Conservation (phyloP, 2,329 filamentous ascomycete genomes). For the Alternaria ventricosa region DNA sequence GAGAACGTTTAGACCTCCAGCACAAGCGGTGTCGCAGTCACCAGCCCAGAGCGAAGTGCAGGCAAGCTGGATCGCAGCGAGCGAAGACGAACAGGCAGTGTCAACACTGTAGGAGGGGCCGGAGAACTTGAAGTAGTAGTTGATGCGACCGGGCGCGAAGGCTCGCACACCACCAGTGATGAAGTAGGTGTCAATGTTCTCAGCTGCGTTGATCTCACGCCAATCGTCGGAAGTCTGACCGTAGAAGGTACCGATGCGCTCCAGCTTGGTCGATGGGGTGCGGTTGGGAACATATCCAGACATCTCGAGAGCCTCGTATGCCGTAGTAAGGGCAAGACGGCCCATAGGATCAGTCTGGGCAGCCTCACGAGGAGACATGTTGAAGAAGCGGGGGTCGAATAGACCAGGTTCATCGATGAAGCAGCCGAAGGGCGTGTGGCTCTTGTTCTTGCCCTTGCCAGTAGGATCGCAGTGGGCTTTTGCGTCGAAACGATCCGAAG, state of each 20-base stretch:
- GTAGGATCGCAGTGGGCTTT: constrained; percentile 74
- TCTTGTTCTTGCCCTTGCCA: constrained; percentile 77
- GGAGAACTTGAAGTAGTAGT: constrained; percentile 79
- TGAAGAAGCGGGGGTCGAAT: constrained; percentile 86
- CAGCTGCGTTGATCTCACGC: constrained; percentile 75
- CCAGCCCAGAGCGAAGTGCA: constrained; percentile 76
- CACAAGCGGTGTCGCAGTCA: constrained; percentile 81
- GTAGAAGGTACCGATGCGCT: constrained; percentile 75
- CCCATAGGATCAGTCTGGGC: constrained; percentile 83
- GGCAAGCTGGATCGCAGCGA: constrained; percentile 73
- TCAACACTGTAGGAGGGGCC: constrained; percentile 76
- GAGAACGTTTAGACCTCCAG: constrained; percentile 78
- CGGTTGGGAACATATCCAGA: constrained; percentile 77
- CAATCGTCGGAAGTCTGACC: constrained; percentile 79
- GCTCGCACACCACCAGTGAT: constrained; percentile 68
- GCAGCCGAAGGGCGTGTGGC: constrained; percentile 77
- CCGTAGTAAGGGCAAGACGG: constrained; percentile 75
- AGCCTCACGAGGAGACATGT: constrained; percentile 83
- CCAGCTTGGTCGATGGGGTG: constrained; percentile 69
- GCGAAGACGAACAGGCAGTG: constrained; percentile 78
- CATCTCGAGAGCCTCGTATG: constrained; percentile 83
- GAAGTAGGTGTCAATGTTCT: constrained; percentile 74
- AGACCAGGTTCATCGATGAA: constrained; percentile 77
- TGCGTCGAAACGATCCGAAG: constrained; percentile 75
- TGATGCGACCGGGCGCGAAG: constrained; percentile 69